Evolutionary conservation across 768 basidiomycete species (phyloP).

Genomic region (Auricularia cornea): DNA sequence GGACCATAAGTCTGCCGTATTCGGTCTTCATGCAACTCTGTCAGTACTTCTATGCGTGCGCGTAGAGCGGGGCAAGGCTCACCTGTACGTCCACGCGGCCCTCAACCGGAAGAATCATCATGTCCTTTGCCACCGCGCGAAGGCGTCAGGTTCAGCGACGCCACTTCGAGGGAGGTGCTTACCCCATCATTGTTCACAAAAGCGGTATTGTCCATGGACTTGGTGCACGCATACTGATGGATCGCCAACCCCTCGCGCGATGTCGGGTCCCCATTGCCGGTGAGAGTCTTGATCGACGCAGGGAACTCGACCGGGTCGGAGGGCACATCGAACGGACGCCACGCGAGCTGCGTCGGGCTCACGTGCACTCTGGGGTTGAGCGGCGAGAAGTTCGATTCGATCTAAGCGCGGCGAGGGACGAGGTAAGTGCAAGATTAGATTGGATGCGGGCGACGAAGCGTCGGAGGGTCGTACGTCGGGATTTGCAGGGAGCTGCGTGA

Average conservation of each 20-base stretch:
- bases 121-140: slow-evolving; percentile 25
- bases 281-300: slow-evolving; percentile 52
- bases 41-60: not conserved
- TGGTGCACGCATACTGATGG: slow-evolving; percentile 52
- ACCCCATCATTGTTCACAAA: slow-evolving; percentile 53
- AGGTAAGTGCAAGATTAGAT: too few relatives aligned
- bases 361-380: slow-evolving; percentile 52
- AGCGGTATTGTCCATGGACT: slow-evolving; percentile 51
- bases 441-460: not conserved
- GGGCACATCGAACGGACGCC: slow-evolving; percentile 54
- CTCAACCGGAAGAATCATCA: slow-evolving; percentile 57
- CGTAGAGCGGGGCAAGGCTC: slow-evolving; percentile 14
- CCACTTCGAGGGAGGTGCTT: not conserved
- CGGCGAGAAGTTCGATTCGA: slow-evolving; percentile 56
- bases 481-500: slow-evolving; percentile 46
- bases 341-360: slow-evolving; percentile 58
- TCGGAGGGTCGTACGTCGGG: slow-evolving; percentile 42
- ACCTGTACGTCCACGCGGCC: slow-evolving; percentile 61
- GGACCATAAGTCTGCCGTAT: slow-evolving; percentile 43
- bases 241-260: slow-evolving; percentile 57
- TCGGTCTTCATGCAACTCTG: slow-evolving; percentile 1
- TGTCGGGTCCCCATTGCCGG: slow-evolving; percentile 55
- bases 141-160: not conserved
- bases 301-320: slow-evolving; percentile 43
- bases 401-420: slow-evolving; percentile 30